Conservation (phyloP, 345 rosid genomes). For the Boechera stricta region DNA sequence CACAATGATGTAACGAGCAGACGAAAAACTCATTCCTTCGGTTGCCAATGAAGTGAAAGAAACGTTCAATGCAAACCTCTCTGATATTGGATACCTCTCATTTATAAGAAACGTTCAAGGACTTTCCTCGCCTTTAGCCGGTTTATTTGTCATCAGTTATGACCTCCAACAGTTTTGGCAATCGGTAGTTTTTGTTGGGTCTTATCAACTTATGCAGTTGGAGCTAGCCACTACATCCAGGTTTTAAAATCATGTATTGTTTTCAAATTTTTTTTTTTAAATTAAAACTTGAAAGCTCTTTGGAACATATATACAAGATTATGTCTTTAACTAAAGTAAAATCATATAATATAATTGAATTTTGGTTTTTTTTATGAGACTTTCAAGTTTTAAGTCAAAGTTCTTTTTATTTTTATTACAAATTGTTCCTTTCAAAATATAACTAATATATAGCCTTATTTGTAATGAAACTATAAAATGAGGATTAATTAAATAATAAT, state of each 20-base stretch:
- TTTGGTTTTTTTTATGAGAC: not conserved
- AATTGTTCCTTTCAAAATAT: not conserved
- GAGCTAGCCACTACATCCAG: conserved; percentile 63
- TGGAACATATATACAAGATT: not conserved
- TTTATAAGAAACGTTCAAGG: conserved; percentile 92
- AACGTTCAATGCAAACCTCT: conserved; percentile 77
- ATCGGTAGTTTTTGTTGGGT: conserved; percentile 85
- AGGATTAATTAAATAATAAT: too few species aligned
- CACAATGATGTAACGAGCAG: conserved; percentile 90
- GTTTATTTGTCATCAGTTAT: conserved; percentile 67
- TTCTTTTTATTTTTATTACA: not conserved
- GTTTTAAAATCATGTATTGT: conserved; percentile 37
- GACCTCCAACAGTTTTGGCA: conserved; percentile 78
- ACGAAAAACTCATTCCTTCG: conserved; percentile 85
- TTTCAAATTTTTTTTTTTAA: not conserved
- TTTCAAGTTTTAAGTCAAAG: not conserved
- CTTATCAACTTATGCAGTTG: conserved; percentile 78
- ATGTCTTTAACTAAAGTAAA: not conserved
- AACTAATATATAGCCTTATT: not conserved
- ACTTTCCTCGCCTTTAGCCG: conserved; percentile 77
- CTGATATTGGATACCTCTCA: conserved; percentile 77
- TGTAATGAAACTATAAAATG: not conserved
- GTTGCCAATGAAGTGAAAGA: conserved; percentile 90
- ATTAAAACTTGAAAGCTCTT: not conserved
- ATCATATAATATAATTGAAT: not conserved